Percentiles rank a stretch among this genome's conserved stretches.
Conservation (phyloP, 176 grass and related monocot genomes). For the Stipa capillata region DNA sequence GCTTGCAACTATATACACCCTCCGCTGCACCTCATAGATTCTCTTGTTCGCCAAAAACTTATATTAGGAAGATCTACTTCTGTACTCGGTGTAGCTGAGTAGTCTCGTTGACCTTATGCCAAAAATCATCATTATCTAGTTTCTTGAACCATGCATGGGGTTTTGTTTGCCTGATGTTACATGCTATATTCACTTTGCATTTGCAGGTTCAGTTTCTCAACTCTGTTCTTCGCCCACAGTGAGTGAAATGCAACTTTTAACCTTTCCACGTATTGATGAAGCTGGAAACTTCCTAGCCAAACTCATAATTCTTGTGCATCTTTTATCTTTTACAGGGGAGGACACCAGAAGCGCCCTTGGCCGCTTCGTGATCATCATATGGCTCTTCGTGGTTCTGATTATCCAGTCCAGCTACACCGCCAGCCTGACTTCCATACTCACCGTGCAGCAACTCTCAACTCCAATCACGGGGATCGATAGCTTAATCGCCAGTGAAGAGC, state of each 20-base stretch:
- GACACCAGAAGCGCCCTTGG: conserved; percentile 66
- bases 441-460: conserved; percentile 75
- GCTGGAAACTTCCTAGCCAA: not conserved
- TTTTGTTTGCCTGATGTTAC: conserved; percentile 1
- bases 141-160: not conserved
- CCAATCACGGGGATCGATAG: conserved; percentile 62
- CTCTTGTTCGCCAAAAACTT: not conserved
- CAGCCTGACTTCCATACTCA: conserved; percentile 76
- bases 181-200: conserved; percentile 10
- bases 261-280: not conserved
- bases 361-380: conserved; percentile 63
- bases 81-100: not conserved
- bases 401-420: conserved; percentile 88
- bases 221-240: conserved; percentile 89
- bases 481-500: conserved; percentile 44
- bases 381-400: conserved; percentile 89
- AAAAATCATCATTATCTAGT: not conserved
- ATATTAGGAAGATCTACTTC: not conserved
- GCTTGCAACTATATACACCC: not conserved
- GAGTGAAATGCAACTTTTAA: conserved; percentile 32
- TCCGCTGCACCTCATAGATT: not conserved
- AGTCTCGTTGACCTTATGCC: not conserved
- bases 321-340: conserved; percentile 43
- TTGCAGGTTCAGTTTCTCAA: conserved; percentile 90
- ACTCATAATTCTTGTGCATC: not conserved